Conservation (phyloP, 306 rosid species). For the Ammopiptanthus mongolicus region DNA sequence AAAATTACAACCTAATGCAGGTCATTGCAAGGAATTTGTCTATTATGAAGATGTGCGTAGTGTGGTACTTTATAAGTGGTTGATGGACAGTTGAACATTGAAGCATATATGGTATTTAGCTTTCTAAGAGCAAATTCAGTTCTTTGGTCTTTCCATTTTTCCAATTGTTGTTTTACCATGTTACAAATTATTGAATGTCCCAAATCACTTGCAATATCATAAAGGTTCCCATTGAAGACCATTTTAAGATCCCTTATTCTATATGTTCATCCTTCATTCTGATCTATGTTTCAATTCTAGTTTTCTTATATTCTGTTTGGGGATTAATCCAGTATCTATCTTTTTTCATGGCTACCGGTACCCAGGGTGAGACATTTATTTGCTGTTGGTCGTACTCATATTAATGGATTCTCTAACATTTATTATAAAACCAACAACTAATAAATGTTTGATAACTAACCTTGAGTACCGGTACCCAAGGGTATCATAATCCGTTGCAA, state of each 20-base stretch:
- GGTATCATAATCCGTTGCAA: not conserved
- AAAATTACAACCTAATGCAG: not conserved
- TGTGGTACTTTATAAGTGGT: not conserved
- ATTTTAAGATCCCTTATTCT: not conserved
- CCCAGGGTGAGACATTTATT: not conserved
- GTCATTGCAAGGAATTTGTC: not conserved
- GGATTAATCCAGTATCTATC: not conserved
- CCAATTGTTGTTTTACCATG: not conserved
- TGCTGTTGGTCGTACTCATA: not conserved
- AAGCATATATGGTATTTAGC: not conserved
- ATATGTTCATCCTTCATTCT: not conserved
- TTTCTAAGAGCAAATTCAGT: not conserved
- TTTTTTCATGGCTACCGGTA: not conserved
- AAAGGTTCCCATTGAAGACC: not conserved
- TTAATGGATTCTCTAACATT: too few relatives aligned
- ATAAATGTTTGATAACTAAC: too few relatives aligned
- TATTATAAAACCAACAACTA: too few relatives aligned
- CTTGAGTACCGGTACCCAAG: too few relatives aligned
- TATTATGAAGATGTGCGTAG: not conserved
- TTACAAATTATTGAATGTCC: not conserved
- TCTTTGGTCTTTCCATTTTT: not conserved
- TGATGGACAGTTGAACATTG: not conserved
- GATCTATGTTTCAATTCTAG: not conserved
- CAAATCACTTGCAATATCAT: not conserved
- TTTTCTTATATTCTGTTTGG: not conserved